These are phyloP conservation scores for Cavenderia fasciculata DNA, from an alignment of 78 protist genomes.

Conservation along the genomic window DNA sequence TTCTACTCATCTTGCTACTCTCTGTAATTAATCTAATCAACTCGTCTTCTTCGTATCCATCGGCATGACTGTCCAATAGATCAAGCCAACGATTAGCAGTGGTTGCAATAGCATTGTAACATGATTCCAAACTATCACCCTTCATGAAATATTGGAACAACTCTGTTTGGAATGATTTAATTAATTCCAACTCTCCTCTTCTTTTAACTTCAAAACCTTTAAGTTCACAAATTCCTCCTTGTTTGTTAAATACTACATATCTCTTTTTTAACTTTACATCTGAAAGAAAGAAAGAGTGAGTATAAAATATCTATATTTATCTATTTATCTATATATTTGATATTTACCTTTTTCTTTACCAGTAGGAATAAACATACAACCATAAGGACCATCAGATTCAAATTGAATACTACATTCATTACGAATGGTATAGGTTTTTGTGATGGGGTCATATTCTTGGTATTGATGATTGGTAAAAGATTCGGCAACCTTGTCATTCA, in stretches of 20 bases:
- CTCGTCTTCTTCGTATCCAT: slow-evolving; percentile 87
- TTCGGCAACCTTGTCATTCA: slow-evolving; percentile 91
- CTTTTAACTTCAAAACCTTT: slow-evolving; percentile 99
- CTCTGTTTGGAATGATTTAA: slow-evolving; percentile 97
- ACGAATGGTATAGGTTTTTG: slow-evolving; percentile 16
- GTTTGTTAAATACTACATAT: slow-evolving; percentile 97
- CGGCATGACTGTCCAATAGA: slow-evolving; percentile 89
- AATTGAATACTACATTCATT: slow-evolving; percentile 96
- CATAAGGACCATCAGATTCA: slow-evolving; percentile 99
- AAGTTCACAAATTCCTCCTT: slow-evolving; percentile 96
- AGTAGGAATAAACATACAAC: slow-evolving; percentile 98
- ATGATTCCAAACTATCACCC: slow-evolving; percentile 88
- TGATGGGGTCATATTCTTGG: slow-evolving; percentile 77
- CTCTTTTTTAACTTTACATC: slow-evolving; percentile 85
- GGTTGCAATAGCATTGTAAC: slow-evolving; percentile 91
- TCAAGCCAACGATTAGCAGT: slow-evolving; percentile 96
- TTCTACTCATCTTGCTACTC: slow-evolving; percentile 88
- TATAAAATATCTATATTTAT: too few species aligned
- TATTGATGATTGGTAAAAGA: slow-evolving; percentile 97
- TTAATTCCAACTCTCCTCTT: slow-evolving; percentile 98
- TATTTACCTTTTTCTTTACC: slow-evolving; percentile 96
- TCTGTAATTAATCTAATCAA: slow-evolving; percentile 94
- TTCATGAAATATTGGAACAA: slow-evolving; percentile 88
- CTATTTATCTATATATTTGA: too few species aligned
- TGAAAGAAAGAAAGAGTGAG: too few species aligned